phyloP scores from a whole-genome alignment of 2,329 filamentous ascomycete species.

The Rhytidhysteron rufulum region DNA sequence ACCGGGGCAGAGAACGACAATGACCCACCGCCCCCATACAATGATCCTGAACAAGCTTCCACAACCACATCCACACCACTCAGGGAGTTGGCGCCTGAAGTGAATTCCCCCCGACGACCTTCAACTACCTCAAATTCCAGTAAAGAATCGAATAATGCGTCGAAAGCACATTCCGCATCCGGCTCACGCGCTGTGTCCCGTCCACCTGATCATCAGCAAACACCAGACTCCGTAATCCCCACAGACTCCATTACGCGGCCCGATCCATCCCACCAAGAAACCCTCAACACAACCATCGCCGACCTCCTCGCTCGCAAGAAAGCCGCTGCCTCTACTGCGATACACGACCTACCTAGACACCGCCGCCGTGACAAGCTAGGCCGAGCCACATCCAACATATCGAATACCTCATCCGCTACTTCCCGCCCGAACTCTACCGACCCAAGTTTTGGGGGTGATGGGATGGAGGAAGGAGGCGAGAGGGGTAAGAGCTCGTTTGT shows the following conservation, averaged over 20 bases:
- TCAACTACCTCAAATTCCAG: conserved; percentile 25
- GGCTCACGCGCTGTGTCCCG: conserved; percentile 11
- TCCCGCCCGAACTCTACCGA: neutral
- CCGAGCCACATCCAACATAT: conserved; percentile 3
- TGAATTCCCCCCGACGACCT: conserved; percentile 26
- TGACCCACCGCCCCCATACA: conserved; percentile 7
- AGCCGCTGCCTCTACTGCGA: conserved; percentile 9
- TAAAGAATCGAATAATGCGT: conserved; percentile 15
- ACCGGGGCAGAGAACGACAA: conserved; percentile 11
- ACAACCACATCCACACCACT: conserved; percentile 25
- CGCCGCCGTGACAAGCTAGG: conserved; percentile 5
- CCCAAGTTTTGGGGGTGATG: conserved; percentile 11
- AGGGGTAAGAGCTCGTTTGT: conserved; percentile 11
- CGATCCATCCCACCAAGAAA: conserved; percentile 1
- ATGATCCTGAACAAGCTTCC: conserved; percentile 12
- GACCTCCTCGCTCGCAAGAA: conserved; percentile 13
- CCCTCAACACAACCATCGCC: conserved; percentile 13
- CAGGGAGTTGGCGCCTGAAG: conserved; percentile 22
- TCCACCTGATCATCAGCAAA: conserved; percentile 9
- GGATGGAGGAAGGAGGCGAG: conserved; percentile 9
- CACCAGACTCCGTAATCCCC: conserved; percentile 24
- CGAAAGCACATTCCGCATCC: conserved; percentile 7
- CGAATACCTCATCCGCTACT: conserved; percentile 1
- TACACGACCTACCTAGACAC: conserved; percentile 3
- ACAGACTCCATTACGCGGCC: conserved; percentile 5